Base-by-base conservation (phyloP, 2,329 filamentous ascomycete genomes). In the Cadophora gregata region DNA sequence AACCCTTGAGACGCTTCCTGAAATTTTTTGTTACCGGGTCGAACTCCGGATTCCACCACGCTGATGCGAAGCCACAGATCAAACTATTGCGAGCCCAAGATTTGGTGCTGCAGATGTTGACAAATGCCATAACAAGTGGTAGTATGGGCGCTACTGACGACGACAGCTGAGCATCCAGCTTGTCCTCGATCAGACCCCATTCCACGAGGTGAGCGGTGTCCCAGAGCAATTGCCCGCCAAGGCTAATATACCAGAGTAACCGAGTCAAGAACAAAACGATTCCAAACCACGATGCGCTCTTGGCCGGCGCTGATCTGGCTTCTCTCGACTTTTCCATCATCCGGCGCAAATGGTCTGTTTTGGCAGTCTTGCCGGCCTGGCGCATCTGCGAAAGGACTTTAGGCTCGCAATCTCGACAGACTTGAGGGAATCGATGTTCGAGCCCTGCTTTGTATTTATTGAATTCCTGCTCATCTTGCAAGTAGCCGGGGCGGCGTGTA, bases 351-450 rank as follows among this genome's bases (percentile, higher is more conserved):
- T 72, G 69, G 68, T 77, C 76, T 29, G 74, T 61, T 66, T 77
- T 74, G 31, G 93, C 93, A 36, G 89, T 90, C 76, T 97, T 97
- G 9, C 87, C 90, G 0, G 92, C 88, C 71, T 88, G 83, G 25
- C 86, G 84, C 62, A 97, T 88, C 68, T 88, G 86, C 42, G 85
- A 81, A 69, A 90, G 86, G 25, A 95, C 94, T 68, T 83, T 87
- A 6, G 89, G 90, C 70, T 92, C 90, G 78, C 96, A 99, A 55
- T 87, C 83, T 69, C 85, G 85, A 80, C 96, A 99, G 66, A 97
- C 90, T 75, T 96, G 93, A 0, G 96, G 96, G 76, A 97, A 98
- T 59, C 91, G 86, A 73, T 88, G 83, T 80, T 97, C 94, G 21
- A 97, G 83, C 61, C 89, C 84, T 68, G 83, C 84, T 68, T 90